Conservation (phyloP, 2,329 filamentous ascomycete genomes). For the Hypoxylon sp. region DNA sequence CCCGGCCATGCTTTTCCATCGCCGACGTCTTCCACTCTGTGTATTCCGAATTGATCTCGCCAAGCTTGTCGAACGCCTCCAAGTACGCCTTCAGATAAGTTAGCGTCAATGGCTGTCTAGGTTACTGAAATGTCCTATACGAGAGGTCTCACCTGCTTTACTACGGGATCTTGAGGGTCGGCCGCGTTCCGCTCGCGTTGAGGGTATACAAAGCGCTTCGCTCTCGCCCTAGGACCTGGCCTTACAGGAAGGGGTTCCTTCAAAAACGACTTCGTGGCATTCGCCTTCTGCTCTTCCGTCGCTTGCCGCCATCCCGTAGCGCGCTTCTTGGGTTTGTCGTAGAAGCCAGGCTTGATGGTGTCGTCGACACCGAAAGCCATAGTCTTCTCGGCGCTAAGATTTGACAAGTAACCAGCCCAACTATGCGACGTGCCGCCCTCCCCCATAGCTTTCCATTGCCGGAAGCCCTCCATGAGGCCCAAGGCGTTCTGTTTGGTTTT, state of each 20-base stretch:
- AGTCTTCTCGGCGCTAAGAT: slow-evolving; percentile 25
- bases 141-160: slow-evolving; percentile 25
- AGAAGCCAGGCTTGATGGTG: slow-evolving; percentile 38
- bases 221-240: slow-evolving; percentile 32
- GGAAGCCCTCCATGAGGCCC: slow-evolving; percentile 25
- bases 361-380: slow-evolving; percentile 32
- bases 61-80: slow-evolving; percentile 27
- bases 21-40: slow-evolving; percentile 34
- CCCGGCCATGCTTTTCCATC: slow-evolving; percentile 37
- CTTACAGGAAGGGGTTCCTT: slow-evolving; percentile 32
- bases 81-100: slow-evolving; percentile 31
- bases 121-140: background rate
- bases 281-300: slow-evolving; percentile 35
- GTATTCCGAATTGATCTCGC: slow-evolving; percentile 25
- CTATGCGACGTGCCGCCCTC: slow-evolving; percentile 28
- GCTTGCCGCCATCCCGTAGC: slow-evolving; percentile 35
- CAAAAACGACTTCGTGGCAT: slow-evolving; percentile 33
- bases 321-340: slow-evolving; percentile 31
- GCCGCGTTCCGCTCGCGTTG: slow-evolving; percentile 37
- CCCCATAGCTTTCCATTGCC: slow-evolving; percentile 36
- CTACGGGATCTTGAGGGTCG: slow-evolving; percentile 24
- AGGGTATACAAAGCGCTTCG: slow-evolving; percentile 35
- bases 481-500: slow-evolving; percentile 17
- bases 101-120: background rate
- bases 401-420: slow-evolving; percentile 31